phyloP scores from a whole-genome alignment of 768 basidiomycete species.

The Phlebiopsis gigantea region DNA sequence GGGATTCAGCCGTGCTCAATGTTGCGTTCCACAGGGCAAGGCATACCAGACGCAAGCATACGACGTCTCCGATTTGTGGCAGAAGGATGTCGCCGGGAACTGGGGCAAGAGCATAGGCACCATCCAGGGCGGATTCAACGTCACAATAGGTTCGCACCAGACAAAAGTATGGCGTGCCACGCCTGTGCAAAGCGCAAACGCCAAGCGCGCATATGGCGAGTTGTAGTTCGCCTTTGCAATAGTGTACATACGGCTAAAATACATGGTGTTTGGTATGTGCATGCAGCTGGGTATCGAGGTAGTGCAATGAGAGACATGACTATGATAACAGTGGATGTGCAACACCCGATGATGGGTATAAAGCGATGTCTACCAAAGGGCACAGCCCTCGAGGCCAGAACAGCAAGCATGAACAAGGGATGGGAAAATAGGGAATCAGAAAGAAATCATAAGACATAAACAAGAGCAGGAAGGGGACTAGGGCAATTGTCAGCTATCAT shows the following conservation, averaged over 20 bases:
- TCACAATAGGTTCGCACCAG: constrained; percentile 25
- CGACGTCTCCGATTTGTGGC: constrained; percentile 31
- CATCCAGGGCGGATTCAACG: constrained; percentile 18
- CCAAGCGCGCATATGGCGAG: background rate
- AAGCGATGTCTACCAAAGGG: background rate
- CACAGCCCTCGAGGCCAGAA: background rate
- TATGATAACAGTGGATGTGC: background rate
- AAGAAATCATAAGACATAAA: background rate
- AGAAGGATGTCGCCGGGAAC: constrained; percentile 22
- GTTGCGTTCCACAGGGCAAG: constrained; percentile 13
- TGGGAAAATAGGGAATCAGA: background rate
- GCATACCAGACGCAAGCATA: constrained; percentile 20
- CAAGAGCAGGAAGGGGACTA: background rate
- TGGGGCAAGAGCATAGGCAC: constrained; percentile 25
- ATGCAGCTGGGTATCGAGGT: background rate
- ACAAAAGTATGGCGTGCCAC: constrained; percentile 27
- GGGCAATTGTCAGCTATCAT: background rate
- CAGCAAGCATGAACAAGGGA: background rate
- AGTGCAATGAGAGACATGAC: background rate
- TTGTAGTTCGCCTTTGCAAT: background rate
- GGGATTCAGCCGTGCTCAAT: too few species aligned
- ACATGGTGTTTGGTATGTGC: background rate
- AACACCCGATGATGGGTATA: background rate
- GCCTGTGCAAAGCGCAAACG: constrained; percentile 11
- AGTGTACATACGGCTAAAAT: background rate